A percentile compares a stretch with the other conserved stretches of the same genome.
These are phyloP conservation scores for Choricystis sp. DNA, from an alignment of 139 green algal species.

Conservation along the genomic window DNA sequence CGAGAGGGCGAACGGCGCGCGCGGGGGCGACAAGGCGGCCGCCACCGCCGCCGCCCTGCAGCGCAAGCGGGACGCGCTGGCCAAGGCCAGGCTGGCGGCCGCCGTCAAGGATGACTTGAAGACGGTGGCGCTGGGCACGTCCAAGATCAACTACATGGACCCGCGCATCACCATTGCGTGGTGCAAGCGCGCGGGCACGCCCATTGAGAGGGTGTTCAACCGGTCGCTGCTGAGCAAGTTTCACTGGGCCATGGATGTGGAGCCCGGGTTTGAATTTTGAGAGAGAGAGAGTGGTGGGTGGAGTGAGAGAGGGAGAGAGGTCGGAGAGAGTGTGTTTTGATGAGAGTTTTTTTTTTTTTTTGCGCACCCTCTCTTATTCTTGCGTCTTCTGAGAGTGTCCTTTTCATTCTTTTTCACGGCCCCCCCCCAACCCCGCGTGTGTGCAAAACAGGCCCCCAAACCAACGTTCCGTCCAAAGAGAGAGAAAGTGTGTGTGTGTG, in stretches of 20 bases:
- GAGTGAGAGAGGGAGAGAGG: not conserved
- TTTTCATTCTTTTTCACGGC: not conserved
- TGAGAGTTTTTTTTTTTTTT: not conserved
- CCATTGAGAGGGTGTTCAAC: constrained; percentile 97
- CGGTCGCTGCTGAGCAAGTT: constrained; percentile 92
- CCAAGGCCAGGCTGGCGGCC: constrained; percentile 7
- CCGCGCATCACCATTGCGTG: constrained; percentile 95
- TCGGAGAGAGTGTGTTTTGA: not conserved
- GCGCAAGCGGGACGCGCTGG: constrained; percentile 11
- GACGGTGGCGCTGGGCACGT: constrained; percentile 93
- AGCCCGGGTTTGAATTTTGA: constrained; percentile 71
- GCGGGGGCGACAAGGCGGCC: constrained; percentile 8
- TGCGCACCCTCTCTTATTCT: not conserved
- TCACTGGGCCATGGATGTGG: constrained; percentile 82
- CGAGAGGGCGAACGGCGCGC: constrained; percentile 47
- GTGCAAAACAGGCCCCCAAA: too few relatives aligned
- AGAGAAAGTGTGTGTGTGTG: too few relatives aligned
- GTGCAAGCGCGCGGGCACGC: constrained; percentile 82
- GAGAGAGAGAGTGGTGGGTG: not conserved
- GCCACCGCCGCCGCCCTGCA: constrained; percentile 18
- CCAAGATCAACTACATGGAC: constrained; percentile 99
- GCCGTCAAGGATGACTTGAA: constrained; percentile 81
- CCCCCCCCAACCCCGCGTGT: not conserved
- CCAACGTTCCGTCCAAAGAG: too few relatives aligned
- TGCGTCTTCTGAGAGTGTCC: too few relatives aligned